Conservation (phyloP, 257 asterid species). For the Solanum clarkiae region DNA sequence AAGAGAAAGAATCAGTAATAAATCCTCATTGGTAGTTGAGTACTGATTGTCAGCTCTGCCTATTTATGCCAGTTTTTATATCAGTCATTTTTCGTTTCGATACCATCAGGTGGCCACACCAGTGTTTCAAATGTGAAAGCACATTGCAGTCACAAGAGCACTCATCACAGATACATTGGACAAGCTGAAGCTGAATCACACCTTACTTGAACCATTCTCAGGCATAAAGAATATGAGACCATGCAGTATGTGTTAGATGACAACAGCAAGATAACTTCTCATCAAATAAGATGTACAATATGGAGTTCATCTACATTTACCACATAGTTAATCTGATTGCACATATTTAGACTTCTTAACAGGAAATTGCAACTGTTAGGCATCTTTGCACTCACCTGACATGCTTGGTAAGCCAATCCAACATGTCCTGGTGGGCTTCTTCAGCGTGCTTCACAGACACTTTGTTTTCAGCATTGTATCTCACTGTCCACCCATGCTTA, state of each 20-base stretch:
- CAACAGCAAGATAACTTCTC: neutral
- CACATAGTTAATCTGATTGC: neutral
- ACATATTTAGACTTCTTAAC: neutral
- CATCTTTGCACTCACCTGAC: conserved; percentile 11
- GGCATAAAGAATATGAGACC: neutral
- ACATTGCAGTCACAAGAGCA: neutral
- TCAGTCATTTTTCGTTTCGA: neutral
- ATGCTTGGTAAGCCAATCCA: conserved; percentile 34
- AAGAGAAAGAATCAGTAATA: neutral
- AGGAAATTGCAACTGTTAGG: neutral
- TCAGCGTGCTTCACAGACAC: conserved; percentile 38
- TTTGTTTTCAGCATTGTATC: conserved; percentile 30
- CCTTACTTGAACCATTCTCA: neutral
- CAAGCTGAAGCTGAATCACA: neutral
- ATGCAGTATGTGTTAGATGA: neutral
- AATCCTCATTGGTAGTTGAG: neutral
- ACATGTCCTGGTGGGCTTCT: conserved; percentile 38
- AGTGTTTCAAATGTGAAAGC: neutral
- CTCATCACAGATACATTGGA: neutral
- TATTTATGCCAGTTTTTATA: neutral
- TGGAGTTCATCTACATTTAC: neutral
- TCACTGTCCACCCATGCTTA: conserved; percentile 46
- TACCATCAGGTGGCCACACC: neutral
- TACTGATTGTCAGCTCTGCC: neutral
- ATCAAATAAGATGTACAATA: neutral